These are phyloP conservation scores for Barbarea vulgaris DNA, from an alignment of 345 rosid genomes.

Conservation along the genomic window DNA sequence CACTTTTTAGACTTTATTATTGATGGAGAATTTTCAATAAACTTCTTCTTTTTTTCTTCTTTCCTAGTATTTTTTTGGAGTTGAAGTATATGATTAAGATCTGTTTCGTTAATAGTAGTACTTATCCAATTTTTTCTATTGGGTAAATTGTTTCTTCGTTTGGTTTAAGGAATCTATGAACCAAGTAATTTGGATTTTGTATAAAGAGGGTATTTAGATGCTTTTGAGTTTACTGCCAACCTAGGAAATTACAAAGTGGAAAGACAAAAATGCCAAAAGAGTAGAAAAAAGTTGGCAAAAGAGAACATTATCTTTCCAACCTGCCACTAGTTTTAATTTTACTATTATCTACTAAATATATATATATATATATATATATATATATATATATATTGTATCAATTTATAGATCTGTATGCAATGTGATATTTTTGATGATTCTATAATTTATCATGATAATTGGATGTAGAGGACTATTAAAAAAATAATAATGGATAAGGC, in stretches of 20 bases:
- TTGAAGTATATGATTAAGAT: slow-evolving; percentile 11
- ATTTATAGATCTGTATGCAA: neutral
- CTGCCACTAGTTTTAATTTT: slow-evolving; percentile 18
- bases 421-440: slow-evolving; percentile 6
- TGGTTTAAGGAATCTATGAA: slow-evolving; percentile 6
- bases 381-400: neutral
- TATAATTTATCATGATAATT: neutral
- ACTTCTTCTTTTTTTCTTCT: neutral
- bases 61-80: neutral
- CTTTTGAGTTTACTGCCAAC: slow-evolving; percentile 37
- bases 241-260: slow-evolving; percentile 40
- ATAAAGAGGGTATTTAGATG: slow-evolving; percentile 25
- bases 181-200: slow-evolving; percentile 5
- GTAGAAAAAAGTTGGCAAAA: slow-evolving; percentile 23
- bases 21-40: slow-evolving; percentile 10
- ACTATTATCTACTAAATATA: neutral
- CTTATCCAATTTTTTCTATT: neutral
- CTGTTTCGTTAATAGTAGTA: neutral
- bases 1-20: neutral
- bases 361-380: too few relatives aligned
- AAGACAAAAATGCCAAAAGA: slow-evolving; percentile 28
- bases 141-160: slow-evolving; percentile 9
- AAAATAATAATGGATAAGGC: neutral
- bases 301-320: slow-evolving; percentile 36
- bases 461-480: neutral